These are phyloP conservation scores for Solanum sitiens DNA, from an alignment of 257 asterid genomes.

Conservation along the genomic window DNA sequence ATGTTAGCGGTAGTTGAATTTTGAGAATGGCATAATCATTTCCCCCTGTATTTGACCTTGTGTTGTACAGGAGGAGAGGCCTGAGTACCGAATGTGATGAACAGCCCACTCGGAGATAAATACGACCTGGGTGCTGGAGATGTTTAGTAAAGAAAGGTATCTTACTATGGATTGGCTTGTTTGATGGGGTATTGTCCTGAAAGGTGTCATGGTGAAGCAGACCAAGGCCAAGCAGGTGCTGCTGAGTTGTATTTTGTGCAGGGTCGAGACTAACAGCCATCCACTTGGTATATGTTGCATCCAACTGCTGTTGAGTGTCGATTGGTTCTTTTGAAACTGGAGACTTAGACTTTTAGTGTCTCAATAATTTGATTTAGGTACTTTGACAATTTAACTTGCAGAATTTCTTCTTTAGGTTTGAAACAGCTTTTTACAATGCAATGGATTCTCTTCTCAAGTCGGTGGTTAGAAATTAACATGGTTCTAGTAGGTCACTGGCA, in stretches of 20 bases:
- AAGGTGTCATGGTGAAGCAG: constrained; percentile 12
- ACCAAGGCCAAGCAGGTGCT: constrained; percentile 19
- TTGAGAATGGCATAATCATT: constrained; percentile 52
- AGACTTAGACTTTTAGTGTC: not conserved
- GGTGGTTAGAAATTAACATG: not conserved
- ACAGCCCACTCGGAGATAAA: constrained; percentile 27
- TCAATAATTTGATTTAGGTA: not conserved
- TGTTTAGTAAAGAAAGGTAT: constrained; percentile 24
- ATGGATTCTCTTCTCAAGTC: not conserved
- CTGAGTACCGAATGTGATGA: constrained; percentile 29
- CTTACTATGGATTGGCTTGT: constrained; percentile 21
- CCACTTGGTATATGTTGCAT: constrained; percentile 8
- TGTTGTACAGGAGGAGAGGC: constrained; percentile 69
- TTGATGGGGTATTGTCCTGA: constrained; percentile 13
- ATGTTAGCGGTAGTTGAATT: constrained; percentile 49
- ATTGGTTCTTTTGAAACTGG: not conserved
- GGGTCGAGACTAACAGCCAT: constrained; percentile 7
- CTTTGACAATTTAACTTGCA: not conserved
- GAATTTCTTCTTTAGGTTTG: not conserved
- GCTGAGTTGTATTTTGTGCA: constrained; percentile 12
- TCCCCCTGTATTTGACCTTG: constrained; percentile 75
- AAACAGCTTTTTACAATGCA: not conserved
- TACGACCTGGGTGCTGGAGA: constrained; percentile 14
- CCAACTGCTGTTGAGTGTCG: not conserved
- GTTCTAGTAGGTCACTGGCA: not conserved